A percentile compares a stretch with the other conserved stretches of the same genome.
Conservation (phyloP, 2,329 filamentous ascomycete species). For the Lachnellula occidentalis region DNA sequence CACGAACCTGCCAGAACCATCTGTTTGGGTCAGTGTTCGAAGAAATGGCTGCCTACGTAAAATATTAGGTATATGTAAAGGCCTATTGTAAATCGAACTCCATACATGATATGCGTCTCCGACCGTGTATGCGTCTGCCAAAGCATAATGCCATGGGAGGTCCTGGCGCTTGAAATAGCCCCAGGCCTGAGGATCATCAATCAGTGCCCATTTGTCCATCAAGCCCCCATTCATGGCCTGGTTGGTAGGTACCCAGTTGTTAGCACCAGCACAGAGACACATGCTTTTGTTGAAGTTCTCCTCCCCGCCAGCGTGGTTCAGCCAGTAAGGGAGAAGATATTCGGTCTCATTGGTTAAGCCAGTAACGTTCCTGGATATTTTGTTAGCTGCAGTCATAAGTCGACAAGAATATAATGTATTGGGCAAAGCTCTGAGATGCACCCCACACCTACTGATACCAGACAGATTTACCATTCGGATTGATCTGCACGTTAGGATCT, state of each 20-base stretch:
- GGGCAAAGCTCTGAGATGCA: not conserved
- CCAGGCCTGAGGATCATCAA: constrained; percentile 47
- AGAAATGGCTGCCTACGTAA: constrained; percentile 36
- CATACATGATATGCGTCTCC: constrained; percentile 48
- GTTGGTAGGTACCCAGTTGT: constrained; percentile 47
- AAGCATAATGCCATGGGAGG: constrained; percentile 46
- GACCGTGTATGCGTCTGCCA: constrained; percentile 47
- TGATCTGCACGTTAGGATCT: constrained; percentile 47
- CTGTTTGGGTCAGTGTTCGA: constrained; percentile 40
- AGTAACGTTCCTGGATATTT: not conserved
- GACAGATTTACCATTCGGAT: constrained; percentile 23
- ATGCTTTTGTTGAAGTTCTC: constrained; percentile 40
- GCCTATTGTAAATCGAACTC: not conserved
- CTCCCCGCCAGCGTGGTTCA: constrained; percentile 47
- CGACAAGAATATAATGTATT: not conserved
- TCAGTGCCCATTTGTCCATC: constrained; percentile 46
- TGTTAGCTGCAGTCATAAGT: not conserved
- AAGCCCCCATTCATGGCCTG: constrained; percentile 42
- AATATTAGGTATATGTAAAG: not conserved
- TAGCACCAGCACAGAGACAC: constrained; percentile 45
- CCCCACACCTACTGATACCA: constrained; percentile 7
- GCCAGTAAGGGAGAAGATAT: constrained; percentile 44
- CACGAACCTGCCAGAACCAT: constrained; percentile 33
- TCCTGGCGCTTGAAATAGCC: constrained; percentile 45
- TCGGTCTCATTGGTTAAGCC: constrained; percentile 35